Conservation (phyloP, 768 basidiomycete genomes). For the Xerocomellus intermedius region DNA sequence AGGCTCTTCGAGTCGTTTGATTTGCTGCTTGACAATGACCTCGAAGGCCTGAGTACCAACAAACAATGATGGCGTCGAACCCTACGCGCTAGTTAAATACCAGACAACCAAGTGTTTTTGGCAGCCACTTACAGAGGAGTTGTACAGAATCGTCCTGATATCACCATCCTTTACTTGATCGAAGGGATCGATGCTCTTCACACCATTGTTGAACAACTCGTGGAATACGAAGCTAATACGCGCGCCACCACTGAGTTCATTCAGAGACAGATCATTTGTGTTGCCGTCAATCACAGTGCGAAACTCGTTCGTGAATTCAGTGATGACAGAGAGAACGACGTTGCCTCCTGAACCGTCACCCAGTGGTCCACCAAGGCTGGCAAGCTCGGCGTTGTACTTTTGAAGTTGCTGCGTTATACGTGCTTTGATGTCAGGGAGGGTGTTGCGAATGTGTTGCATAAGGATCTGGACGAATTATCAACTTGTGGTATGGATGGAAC, state of each 20-base stretch:
- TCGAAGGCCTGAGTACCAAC: constrained; percentile 98
- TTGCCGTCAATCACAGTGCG: constrained; percentile 96
- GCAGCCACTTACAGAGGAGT: constrained; percentile 78
- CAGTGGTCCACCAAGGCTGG: constrained; percentile 79
- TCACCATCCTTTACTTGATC: constrained; percentile 99
- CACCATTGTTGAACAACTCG: constrained; percentile 95
- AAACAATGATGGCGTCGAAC: constrained; percentile 94
- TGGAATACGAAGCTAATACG: constrained; percentile 99
- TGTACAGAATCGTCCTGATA: constrained; percentile 93
- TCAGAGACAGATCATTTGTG: constrained; percentile 91
- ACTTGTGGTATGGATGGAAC: not conserved
- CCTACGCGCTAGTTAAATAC: constrained; percentile 43
- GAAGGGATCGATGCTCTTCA: constrained; percentile 95
- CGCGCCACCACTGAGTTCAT: constrained; percentile 98
- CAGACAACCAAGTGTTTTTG: not conserved
- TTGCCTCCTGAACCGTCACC: constrained; percentile 86
- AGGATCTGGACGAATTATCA: constrained; percentile 62
- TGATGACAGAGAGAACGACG: constrained; percentile 95
- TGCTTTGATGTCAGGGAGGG: constrained; percentile 97
- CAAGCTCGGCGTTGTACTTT: constrained; percentile 85
- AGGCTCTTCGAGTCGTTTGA: constrained; percentile 94
- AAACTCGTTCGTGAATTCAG: constrained; percentile 97
- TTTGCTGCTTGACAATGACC: constrained; percentile 98
- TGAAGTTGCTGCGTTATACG: constrained; percentile 88
- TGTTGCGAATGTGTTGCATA: constrained; percentile 98